These are phyloP conservation scores for Dentiscutata heterogama DNA, from an alignment of 371 early-diverging fungal genomes.

Conservation along the genomic window DNA sequence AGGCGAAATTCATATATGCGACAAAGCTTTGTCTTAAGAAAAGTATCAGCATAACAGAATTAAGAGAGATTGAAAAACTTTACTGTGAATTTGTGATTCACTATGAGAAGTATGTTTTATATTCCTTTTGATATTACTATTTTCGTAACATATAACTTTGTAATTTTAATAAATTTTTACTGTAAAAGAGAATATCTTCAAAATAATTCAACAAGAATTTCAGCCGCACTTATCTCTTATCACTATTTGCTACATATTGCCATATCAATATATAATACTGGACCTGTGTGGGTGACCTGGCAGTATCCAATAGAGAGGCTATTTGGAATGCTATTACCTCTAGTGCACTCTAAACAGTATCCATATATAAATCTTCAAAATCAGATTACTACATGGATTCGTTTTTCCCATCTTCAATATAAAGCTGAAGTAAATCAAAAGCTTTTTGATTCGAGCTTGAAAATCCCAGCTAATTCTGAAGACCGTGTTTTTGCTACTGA, in stretches of 20 bases:
- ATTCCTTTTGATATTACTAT: no score
- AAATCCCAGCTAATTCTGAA: not conserved
- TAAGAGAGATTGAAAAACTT: not conserved
- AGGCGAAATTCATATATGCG: not conserved
- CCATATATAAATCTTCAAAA: not conserved
- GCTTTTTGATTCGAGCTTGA: not conserved
- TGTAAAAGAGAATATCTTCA: not conserved
- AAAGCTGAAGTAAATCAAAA: not conserved
- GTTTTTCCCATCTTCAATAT: not conserved
- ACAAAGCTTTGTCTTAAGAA: not conserved
- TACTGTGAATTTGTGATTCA: not conserved
- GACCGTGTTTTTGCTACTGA: not conserved
- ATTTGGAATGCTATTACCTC: not conserved
- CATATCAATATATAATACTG: slow-evolving; percentile 8
- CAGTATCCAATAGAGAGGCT: not conserved
- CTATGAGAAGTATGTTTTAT: not conserved
- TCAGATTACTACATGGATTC: not conserved
- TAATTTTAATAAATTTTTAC: no score
- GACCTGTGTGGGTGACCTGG: not conserved
- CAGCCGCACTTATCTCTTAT: not conserved
- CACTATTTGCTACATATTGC: slow-evolving; percentile 6
- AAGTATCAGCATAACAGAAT: not conserved
- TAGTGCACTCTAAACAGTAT: not conserved
- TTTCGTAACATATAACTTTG: no score
- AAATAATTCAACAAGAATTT: not conserved